Conservation (phyloP, 192 early-diverging fungal species). For the Backusella westeae region DNA sequence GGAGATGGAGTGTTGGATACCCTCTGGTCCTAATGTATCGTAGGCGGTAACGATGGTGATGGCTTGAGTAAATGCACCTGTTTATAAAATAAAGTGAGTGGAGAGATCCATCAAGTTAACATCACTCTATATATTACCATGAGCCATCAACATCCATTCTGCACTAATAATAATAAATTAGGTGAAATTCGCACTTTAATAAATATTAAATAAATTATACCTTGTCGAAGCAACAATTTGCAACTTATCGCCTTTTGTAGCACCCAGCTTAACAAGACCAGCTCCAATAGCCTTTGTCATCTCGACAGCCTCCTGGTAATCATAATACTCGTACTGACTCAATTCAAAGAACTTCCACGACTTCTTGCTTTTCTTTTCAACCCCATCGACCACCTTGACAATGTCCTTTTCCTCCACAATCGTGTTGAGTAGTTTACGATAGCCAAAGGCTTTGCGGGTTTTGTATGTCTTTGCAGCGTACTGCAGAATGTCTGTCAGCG, state of each 20-base stretch:
- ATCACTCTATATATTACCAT: slow-evolving; percentile 6
- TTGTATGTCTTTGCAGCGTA: slow-evolving; percentile 53
- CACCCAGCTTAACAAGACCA: slow-evolving; percentile 69
- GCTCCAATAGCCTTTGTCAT: slow-evolving; percentile 57
- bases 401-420: slow-evolving; percentile 74
- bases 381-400: slow-evolving; percentile 56
- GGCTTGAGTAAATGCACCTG: slow-evolving; percentile 61
- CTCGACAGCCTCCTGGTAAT: slow-evolving; percentile 64
- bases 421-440: slow-evolving; percentile 59
- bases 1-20: slow-evolving; percentile 71
- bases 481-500: slow-evolving; percentile 70
- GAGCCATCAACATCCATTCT: slow-evolving; percentile 36
- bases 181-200: too few relatives aligned
- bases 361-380: slow-evolving; percentile 65
- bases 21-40: slow-evolving; percentile 83
- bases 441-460: slow-evolving; percentile 62
- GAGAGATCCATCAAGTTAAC: too few relatives aligned
- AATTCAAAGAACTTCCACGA: slow-evolving; percentile 81
- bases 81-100: neutral
- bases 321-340: slow-evolving; percentile 74
- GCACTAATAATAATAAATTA: neutral
- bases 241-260: slow-evolving; percentile 43
- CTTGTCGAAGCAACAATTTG: slow-evolving; percentile 71
- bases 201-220: neutral
- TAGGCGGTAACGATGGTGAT: slow-evolving; percentile 85